Evolutionary conservation across 179 eudicot species (phyloP).

Genomic region (Spinacia oleracea): DNA sequence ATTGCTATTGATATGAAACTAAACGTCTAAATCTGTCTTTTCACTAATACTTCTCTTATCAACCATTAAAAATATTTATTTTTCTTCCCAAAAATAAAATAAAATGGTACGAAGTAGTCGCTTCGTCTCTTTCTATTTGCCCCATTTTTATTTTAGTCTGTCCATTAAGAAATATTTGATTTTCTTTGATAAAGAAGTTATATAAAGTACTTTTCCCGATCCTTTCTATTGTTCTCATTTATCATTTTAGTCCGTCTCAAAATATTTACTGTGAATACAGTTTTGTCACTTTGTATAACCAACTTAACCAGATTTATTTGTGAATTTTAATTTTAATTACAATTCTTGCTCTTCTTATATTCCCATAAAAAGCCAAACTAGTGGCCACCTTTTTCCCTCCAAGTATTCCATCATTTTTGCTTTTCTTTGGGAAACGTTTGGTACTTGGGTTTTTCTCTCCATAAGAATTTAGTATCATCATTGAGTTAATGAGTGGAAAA

Average conservation of each 20-base stretch:
- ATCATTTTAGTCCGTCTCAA: too few relatives aligned
- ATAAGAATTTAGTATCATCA: not conserved
- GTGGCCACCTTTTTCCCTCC: constrained; percentile 13
- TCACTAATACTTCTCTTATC: not conserved
- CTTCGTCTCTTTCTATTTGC: too few relatives aligned
- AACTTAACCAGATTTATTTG: not conserved
- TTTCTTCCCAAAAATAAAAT: too few relatives aligned
- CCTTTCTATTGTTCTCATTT: too few relatives aligned
- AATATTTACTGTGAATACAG: too few relatives aligned
- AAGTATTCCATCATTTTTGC: constrained; percentile 16
- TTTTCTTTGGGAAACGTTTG: constrained; percentile 19
- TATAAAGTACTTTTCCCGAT: too few relatives aligned
- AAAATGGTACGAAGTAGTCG: too few relatives aligned
- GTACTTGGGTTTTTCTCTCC: not conserved
- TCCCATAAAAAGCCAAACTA: not conserved
- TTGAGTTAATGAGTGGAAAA: not conserved
- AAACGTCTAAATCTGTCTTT: not conserved
- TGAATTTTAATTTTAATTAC: not conserved
- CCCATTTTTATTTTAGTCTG: too few relatives aligned
- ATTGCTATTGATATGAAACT: not conserved
- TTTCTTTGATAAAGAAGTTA: too few relatives aligned
- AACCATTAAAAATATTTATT: too few relatives aligned
- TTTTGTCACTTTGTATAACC: too few relatives aligned
- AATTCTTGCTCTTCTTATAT: not conserved
- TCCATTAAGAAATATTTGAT: too few relatives aligned